Evolutionary conservation across 2,329 filamentous ascomycete genomes (phyloP).

Genomic region (Sphaerulina musiva): DNA sequence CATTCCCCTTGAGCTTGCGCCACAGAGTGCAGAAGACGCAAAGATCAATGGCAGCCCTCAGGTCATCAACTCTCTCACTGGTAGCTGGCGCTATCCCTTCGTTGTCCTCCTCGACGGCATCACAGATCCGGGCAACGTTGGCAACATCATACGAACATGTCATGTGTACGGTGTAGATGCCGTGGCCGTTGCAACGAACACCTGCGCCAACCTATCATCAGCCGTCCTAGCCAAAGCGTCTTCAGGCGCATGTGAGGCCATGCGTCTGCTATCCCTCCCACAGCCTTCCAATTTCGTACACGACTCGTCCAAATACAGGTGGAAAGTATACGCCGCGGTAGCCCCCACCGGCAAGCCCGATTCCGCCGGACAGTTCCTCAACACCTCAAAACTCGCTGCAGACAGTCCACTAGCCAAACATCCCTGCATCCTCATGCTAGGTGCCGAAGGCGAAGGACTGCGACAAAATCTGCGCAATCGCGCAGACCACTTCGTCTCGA

Average conservation of each 20-base stretch:
- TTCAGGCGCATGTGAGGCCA: constrained; percentile 74
- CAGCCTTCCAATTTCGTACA: constrained; percentile 64
- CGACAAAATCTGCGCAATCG: constrained; percentile 56
- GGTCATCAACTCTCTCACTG: constrained; percentile 43
- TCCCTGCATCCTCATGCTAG: constrained; percentile 74
- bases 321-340: constrained; percentile 75
- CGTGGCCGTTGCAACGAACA: constrained; percentile 66
- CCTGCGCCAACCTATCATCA: constrained; percentile 65
- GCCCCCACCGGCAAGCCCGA: constrained; percentile 30
- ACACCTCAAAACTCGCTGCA: constrained; percentile 16
- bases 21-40: constrained; percentile 64
- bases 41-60: constrained; percentile 61
- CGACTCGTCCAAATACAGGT: constrained; percentile 62
- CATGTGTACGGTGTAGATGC: constrained; percentile 87
- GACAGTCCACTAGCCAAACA: constrained; percentile 33
- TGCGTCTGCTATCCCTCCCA: constrained; percentile 64
- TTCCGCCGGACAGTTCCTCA: constrained; percentile 10
- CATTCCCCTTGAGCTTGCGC: constrained; percentile 55
- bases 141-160: constrained; percentile 79
- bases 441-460: constrained; percentile 72
- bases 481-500: constrained; percentile 59
- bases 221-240: constrained; percentile 81
- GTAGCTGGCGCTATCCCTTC: constrained; percentile 55
- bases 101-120: constrained; percentile 70
- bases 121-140: constrained; percentile 77